phyloP scores from a whole-genome alignment of 129 eudicot species.

The Artemisia argyi region DNA sequence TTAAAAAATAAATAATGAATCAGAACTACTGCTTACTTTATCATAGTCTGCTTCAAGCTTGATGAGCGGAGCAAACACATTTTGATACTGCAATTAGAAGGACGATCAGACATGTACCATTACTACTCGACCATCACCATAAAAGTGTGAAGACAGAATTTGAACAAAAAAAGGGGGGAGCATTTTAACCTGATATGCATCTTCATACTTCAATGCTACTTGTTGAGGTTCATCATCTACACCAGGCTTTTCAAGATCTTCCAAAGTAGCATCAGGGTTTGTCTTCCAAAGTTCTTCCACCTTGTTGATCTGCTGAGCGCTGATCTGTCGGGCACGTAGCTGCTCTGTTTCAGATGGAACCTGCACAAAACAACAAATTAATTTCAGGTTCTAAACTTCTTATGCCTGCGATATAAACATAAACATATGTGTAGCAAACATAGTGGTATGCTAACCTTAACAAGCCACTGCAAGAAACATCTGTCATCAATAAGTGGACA shows the following conservation, averaged over 20 bases:
- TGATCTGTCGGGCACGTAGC: constrained; percentile 80
- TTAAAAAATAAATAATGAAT: neutral
- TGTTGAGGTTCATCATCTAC: constrained; percentile 99
- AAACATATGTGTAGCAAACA: neutral
- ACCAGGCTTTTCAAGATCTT: constrained; percentile 99
- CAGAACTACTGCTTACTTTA: constrained; percentile 49
- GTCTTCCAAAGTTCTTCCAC: constrained; percentile 99
- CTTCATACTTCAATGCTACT: constrained; percentile 84
- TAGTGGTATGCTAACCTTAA: constrained; percentile 52
- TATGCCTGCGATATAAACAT: neutral
- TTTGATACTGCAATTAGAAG: constrained; percentile 72
- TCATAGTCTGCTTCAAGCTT: constrained; percentile 70
- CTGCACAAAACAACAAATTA: constrained; percentile 39
- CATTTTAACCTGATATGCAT: constrained; percentile 80
- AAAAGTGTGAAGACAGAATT: constrained; percentile 8
- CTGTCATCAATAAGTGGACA: constrained; percentile 99
- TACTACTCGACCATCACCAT: constrained; percentile 36
- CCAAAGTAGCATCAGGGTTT: constrained; percentile 95
- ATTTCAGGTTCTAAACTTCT: neutral
- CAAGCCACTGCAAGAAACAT: constrained; percentile 96
- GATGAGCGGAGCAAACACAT: constrained; percentile 83
- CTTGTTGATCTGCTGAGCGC: constrained; percentile 85
- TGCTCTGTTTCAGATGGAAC: constrained; percentile 97
- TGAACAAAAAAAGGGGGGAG: constrained; percentile 10
- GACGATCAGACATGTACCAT: constrained; percentile 39